Conservation (phyloP, 2,329 filamentous ascomycete species). For the Fusarium floridanum region DNA sequence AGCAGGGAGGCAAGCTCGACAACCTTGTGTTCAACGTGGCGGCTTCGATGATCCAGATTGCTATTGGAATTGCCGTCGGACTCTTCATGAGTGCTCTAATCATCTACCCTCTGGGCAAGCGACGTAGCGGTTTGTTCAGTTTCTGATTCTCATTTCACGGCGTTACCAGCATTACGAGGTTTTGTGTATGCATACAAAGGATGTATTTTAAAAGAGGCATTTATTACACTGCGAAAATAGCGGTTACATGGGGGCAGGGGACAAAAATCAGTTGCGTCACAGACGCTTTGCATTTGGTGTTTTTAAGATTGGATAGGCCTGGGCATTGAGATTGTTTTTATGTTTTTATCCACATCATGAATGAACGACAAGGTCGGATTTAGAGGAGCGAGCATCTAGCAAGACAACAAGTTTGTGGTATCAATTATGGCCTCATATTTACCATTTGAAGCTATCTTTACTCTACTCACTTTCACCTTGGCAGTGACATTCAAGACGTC, state of each 20-base stretch:
- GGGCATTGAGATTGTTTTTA: constrained; percentile 6
- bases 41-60: constrained; percentile 65
- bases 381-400: background rate
- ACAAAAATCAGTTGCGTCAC: background rate
- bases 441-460: background rate
- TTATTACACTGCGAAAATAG: constrained; percentile 6
- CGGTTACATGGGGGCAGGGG: background rate
- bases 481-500: background rate
- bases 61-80: constrained; percentile 65
- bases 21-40: constrained; percentile 60
- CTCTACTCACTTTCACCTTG: background rate
- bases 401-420: background rate
- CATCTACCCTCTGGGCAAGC: constrained; percentile 64
- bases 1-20: constrained; percentile 45
- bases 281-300: constrained; percentile 12
- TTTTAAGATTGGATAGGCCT: constrained; percentile 1
- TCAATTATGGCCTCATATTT: background rate
- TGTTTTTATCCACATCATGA: constrained; percentile 4
- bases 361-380: constrained; percentile 12
- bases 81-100: constrained; percentile 63
- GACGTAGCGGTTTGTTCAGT: constrained; percentile 63
- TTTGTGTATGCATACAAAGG: constrained; percentile 2
- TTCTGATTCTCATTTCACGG: constrained; percentile 49
- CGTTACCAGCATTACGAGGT: constrained; percentile 11
- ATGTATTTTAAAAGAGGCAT: background rate